Conservation (phyloP, 345 rosid species). For the Alliaria petiolata region DNA sequence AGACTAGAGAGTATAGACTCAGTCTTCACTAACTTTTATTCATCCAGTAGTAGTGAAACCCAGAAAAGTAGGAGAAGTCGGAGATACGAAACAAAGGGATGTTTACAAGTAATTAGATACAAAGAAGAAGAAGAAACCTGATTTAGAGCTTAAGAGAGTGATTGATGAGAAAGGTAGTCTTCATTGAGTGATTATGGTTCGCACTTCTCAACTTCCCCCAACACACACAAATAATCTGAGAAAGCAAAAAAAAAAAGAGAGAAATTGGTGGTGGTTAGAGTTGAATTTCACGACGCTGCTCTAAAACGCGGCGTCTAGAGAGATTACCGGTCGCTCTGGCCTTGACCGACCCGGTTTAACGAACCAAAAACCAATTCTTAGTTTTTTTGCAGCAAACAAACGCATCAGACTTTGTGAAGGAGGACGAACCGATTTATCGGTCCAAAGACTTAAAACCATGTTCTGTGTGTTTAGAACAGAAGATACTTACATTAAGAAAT, state of each 20-base stretch:
- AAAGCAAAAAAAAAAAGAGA: too few relatives aligned
- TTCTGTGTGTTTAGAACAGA: too few relatives aligned
- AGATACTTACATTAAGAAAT: too few relatives aligned
- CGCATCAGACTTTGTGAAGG: too few relatives aligned
- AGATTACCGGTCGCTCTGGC: background rate
- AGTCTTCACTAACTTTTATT: background rate
- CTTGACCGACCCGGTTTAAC: background rate
- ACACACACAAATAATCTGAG: background rate
- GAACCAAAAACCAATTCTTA: too few relatives aligned
- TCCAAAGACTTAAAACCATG: too few relatives aligned
- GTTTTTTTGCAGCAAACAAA: too few relatives aligned
- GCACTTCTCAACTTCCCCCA: background rate
- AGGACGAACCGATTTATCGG: too few relatives aligned
- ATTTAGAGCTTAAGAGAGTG: background rate
- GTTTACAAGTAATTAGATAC: background rate
- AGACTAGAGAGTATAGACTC: background rate
- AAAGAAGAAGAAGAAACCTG: background rate
- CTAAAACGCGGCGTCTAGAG: constrained; percentile 2
- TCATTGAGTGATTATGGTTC: background rate
- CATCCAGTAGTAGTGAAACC: background rate
- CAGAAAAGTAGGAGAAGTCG: background rate
- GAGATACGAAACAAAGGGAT: background rate
- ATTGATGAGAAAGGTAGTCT: background rate
- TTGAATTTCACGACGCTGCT: too few relatives aligned
- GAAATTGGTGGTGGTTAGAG: too few relatives aligned